Conservation (phyloP, 1,284 basidiomycete species). For the Naganishia sp. region DNA sequence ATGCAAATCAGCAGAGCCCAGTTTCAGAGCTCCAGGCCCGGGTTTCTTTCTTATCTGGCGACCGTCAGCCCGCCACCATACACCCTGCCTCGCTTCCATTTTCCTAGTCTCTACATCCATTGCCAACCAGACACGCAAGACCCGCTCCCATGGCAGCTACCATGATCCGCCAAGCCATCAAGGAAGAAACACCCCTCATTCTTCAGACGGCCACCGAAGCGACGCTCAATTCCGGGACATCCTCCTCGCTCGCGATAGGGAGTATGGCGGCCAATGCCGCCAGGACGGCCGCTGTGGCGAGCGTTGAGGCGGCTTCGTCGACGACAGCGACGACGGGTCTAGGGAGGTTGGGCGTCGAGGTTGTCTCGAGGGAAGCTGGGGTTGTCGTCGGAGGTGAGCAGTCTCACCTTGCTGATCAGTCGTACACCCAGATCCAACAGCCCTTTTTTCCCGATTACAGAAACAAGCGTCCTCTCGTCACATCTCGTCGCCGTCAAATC, state of each 20-base stretch:
- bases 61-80: too few relatives aligned
- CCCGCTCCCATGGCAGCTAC: conserved; percentile 10
- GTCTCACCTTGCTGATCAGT: neutral
- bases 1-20: too few relatives aligned
- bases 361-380: conserved; percentile 1
- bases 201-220: conserved; percentile 20
- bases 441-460: neutral
- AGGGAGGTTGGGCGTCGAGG: conserved; percentile 4
- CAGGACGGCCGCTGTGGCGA: conserved; percentile 2
- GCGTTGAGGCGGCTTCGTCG: conserved; percentile 12
- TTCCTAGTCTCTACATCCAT: too few relatives aligned
- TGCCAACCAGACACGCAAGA: too few relatives aligned
- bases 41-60: too few relatives aligned
- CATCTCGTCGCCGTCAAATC: conserved; percentile 2
- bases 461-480: conserved; percentile 8
- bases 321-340: neutral
- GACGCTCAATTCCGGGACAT: neutral
- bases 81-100: too few relatives aligned
- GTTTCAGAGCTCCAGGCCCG: too few relatives aligned
- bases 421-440: neutral
- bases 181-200: conserved; percentile 19
- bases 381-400: conserved; percentile 3
- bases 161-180: conserved; percentile 22
- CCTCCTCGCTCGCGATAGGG: conserved; percentile 1
- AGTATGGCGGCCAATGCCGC: conserved; percentile 14